Percentiles rank a stretch among this genome's conserved stretches.
phyloP scores from a whole-genome alignment of 495 filamentous ascomycete genomes.

The Trichoderma asperelloides region DNA sequence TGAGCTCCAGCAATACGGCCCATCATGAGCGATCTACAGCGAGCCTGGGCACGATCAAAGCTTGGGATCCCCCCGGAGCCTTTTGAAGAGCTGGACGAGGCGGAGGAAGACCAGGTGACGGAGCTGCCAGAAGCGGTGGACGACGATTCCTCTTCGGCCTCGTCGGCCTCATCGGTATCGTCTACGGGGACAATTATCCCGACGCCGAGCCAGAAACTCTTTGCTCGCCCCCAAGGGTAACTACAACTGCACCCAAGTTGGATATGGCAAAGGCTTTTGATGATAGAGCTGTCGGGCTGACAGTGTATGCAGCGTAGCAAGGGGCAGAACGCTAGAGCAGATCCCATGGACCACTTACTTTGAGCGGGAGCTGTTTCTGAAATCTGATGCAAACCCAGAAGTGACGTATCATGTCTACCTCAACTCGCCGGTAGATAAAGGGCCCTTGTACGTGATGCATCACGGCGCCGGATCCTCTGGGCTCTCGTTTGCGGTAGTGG shows the following conservation, averaged over 20 bases:
- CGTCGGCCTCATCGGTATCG: constrained; percentile 64
- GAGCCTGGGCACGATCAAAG: constrained; percentile 73
- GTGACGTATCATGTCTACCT: constrained; percentile 81
- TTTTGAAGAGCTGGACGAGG: constrained; percentile 43
- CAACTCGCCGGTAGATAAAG: constrained; percentile 50
- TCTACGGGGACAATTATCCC: constrained; percentile 86
- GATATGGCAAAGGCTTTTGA: constrained; percentile 13
- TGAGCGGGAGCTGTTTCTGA: constrained; percentile 69
- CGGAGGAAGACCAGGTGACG: constrained; percentile 27
- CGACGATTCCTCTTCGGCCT: constrained; percentile 66
- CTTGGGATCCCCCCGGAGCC: constrained; percentile 52
- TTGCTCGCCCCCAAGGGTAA: constrained; percentile 59
- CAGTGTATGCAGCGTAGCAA: constrained; percentile 20
- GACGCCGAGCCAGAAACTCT: constrained; percentile 61
- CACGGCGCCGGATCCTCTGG: constrained; percentile 87
- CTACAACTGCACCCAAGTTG: constrained; percentile 16
- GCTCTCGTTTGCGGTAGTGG: constrained; percentile 76
- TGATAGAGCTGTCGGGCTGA: constrained; percentile 3
- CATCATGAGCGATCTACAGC: constrained; percentile 80
- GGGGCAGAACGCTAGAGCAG: constrained; percentile 37
- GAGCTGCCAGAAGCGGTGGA: constrained; percentile 38
- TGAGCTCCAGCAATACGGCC: constrained; percentile 2
- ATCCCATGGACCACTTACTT: constrained; percentile 89
- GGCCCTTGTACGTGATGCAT: constrained; percentile 80
- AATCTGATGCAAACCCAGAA: constrained; percentile 11